A percentile compares a stretch with the other conserved stretches of the same genome.
Evolutionary conservation across 2,329 filamentous ascomycete species (phyloP).

Genomic region (Drechslera avenae): DNA sequence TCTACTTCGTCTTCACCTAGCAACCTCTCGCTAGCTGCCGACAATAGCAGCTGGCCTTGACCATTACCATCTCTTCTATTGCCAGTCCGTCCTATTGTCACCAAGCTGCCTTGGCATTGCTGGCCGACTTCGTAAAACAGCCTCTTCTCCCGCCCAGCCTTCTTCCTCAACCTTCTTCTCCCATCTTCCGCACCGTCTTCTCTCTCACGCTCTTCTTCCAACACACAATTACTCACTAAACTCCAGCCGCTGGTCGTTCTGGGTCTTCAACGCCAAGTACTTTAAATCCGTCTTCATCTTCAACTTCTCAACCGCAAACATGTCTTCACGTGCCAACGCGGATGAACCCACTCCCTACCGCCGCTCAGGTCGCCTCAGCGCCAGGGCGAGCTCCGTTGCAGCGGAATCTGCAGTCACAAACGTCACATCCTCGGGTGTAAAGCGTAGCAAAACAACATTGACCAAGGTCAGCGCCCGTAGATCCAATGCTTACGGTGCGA

Average conservation of each 20-base stretch:
- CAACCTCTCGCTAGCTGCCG: conserved; percentile 3
- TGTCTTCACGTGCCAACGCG: conserved; percentile 30
- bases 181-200: too few relatives aligned
- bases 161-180: too few relatives aligned
- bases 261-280: not conserved
- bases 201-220: not conserved
- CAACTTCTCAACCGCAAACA: conserved; percentile 7
- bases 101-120: not conserved
- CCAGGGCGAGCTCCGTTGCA: conserved; percentile 34
- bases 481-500: conserved; percentile 47
- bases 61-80: conserved; percentile 5
- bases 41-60: not conserved
- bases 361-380: conserved; percentile 37
- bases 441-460: conserved; percentile 32
- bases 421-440: conserved; percentile 20
- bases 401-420: conserved; percentile 30
- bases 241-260: not conserved
- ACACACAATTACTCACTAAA: conserved; percentile 7
- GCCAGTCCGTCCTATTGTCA: conserved; percentile 12
- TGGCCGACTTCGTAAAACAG: not conserved
- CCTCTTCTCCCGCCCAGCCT: not conserved
- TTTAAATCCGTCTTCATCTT: not conserved
- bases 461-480: conserved; percentile 39
- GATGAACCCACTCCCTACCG: conserved; percentile 36
- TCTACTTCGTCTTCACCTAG: conserved; percentile 7